These are phyloP conservation scores for Trichoderma citrinoviride DNA, from an alignment of 2,329 filamentous ascomycete genomes.

Conservation along the genomic window DNA sequence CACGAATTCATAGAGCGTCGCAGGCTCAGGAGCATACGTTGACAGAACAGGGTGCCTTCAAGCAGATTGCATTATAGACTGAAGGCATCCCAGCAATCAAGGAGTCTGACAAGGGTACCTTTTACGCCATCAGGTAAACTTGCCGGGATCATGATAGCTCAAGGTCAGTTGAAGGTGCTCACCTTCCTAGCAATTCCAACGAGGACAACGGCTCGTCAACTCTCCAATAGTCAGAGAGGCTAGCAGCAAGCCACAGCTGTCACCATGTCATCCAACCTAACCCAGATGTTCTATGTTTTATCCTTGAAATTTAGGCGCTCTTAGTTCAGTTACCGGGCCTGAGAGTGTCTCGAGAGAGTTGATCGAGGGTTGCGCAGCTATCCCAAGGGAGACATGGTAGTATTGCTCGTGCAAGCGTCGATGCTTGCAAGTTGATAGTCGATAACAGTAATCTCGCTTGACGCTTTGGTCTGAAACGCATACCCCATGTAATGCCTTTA, in stretches of 20 bases:
- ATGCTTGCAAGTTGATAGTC: background rate
- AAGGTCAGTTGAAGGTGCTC: background rate
- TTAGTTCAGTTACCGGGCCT: background rate
- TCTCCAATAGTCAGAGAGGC: background rate
- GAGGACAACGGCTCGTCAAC: background rate
- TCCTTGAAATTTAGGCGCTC: background rate
- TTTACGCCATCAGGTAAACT: too few species aligned
- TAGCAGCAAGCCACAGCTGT: background rate
- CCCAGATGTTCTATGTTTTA: background rate
- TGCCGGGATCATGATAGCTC: background rate
- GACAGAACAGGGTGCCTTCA: too few species aligned
- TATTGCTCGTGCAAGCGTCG: too few species aligned
- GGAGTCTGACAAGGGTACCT: too few species aligned
- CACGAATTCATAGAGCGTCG: too few species aligned
- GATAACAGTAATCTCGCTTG: background rate
- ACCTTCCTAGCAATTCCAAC: background rate
- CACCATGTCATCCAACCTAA: background rate
- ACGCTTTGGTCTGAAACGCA: background rate
- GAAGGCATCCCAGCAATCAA: too few species aligned
- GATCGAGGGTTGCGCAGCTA: background rate
- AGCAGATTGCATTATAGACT: too few species aligned
- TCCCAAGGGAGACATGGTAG: background rate
- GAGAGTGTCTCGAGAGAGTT: background rate
- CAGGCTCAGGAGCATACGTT: too few species aligned
- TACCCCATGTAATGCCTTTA: background rate